These are phyloP conservation scores for Phaeophleospora eucalypticola DNA, from an alignment of 2,329 filamentous ascomycete genomes.

Conservation along the genomic window DNA sequence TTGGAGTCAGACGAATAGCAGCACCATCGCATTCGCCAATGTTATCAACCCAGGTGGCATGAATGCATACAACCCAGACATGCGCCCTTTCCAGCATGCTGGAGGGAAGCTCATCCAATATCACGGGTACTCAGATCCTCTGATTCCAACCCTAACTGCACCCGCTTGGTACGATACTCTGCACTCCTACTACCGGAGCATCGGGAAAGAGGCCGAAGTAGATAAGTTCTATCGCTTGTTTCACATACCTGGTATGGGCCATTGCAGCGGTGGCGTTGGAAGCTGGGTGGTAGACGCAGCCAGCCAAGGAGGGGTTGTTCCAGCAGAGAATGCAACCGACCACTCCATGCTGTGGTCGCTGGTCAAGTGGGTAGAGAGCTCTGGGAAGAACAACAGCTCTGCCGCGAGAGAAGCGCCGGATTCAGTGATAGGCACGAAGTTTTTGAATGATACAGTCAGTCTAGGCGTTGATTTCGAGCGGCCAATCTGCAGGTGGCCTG, in stretches of 20 bases:
- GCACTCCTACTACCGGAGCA: conserved; percentile 6
- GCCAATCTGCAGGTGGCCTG: background rate
- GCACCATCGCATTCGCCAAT: conserved; percentile 37
- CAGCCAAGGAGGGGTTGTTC: conserved; percentile 10
- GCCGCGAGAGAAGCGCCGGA: conserved; percentile 24
- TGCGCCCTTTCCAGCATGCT: conserved; percentile 34
- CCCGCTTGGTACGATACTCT: conserved; percentile 22
- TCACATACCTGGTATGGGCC: conserved; percentile 38
- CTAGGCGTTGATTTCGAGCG: conserved; percentile 1
- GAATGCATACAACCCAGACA: conserved; percentile 35
- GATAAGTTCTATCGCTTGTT: conserved; percentile 39
- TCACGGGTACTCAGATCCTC: conserved; percentile 13
- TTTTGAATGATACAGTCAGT: background rate
- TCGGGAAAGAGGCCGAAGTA: background rate
- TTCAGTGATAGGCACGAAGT: conserved; percentile 1
- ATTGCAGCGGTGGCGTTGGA: conserved; percentile 33
- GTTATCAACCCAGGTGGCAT: conserved; percentile 38
- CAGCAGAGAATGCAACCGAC: conserved; percentile 17
- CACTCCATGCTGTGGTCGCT: conserved; percentile 21
- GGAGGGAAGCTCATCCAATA: conserved; percentile 42
- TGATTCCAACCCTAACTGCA: background rate
- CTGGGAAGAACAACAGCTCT: background rate
- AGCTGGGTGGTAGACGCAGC: conserved; percentile 5
- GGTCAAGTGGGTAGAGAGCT: conserved; percentile 33
- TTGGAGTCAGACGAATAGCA: conserved; percentile 31